Conservation (phyloP, 106 monocot genomes). For the Platanthera guangdongensis region DNA sequence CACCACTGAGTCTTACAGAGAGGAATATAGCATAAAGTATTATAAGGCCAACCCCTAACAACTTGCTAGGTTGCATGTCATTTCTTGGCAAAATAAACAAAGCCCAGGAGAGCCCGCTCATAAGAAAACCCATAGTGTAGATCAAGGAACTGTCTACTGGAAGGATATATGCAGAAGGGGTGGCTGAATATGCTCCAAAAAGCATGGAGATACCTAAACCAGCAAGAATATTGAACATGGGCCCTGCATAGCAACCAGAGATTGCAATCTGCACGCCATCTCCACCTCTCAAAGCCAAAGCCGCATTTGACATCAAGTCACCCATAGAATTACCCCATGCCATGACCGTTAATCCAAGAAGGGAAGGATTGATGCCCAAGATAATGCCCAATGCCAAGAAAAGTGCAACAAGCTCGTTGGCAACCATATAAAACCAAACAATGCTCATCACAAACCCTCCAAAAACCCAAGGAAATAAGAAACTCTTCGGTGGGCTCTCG, state of each 20-base stretch:
- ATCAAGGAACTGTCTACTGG: conserved; percentile 54
- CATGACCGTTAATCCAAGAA: conserved; percentile 82
- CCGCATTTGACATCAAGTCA: conserved; percentile 81
- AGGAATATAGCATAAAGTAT: conserved; percentile 55
- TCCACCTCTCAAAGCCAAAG: conserved; percentile 70
- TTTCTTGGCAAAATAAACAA: conserved; percentile 41
- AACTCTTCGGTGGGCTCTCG: conserved; percentile 59
- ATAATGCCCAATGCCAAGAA: conserved; percentile 69
- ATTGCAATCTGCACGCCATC: conserved; percentile 92
- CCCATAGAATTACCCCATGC: conserved; percentile 99
- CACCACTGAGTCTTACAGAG: conserved; percentile 35
- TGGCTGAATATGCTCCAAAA: conserved; percentile 48
- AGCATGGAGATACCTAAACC: conserved; percentile 77
- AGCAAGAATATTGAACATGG: conserved; percentile 91
- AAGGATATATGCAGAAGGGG: conserved; percentile 45
- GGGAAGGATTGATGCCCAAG: conserved; percentile 71
- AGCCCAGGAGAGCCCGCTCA: conserved; percentile 54
- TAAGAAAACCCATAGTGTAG: conserved; percentile 65
- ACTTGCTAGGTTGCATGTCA: conserved; percentile 54
- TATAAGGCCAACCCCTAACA: conserved; percentile 62
- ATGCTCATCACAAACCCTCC: conserved; percentile 95
- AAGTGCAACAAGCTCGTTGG: conserved; percentile 77
- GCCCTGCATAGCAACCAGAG: conserved; percentile 98
- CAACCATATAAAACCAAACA: conserved; percentile 80
- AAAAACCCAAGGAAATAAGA: conserved; percentile 83